phyloP scores from a whole-genome alignment of 805 yeast genomes.

The Candida takata region DNA sequence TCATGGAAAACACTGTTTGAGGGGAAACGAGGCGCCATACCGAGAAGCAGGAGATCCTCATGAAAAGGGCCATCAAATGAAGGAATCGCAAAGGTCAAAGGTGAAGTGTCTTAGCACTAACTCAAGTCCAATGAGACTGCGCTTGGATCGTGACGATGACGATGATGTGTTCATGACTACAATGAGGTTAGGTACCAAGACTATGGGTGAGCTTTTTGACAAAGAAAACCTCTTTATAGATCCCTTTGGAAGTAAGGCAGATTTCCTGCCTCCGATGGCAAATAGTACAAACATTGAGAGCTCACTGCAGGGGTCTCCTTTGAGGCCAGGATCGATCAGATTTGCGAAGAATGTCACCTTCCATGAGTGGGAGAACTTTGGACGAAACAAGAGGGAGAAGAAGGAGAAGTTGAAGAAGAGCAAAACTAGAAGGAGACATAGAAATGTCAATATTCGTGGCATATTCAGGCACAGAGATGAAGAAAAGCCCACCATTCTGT shows the following conservation, averaged over 20 bases:
- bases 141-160: slow-evolving; percentile 2
- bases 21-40: neutral
- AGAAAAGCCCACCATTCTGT: slow-evolving; percentile 3
- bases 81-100: neutral
- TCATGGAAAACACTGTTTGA: neutral
- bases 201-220: neutral
- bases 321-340: slow-evolving; percentile 2
- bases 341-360: slow-evolving; percentile 4
- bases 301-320: neutral
- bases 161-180: slow-evolving; percentile 4
- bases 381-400: neutral
- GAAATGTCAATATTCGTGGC: neutral
- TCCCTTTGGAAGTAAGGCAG: neutral
- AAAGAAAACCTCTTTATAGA: neutral
- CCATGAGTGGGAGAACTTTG: slow-evolving; percentile 1
- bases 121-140: slow-evolving; percentile 1
- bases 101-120: neutral
- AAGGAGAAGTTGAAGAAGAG: neutral
- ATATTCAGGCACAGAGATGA: neutral
- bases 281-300: neutral
- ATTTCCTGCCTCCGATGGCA: neutral
- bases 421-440: too few species aligned
- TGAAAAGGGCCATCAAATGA: neutral
- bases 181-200: slow-evolving; percentile 1
- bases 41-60: neutral